Base-by-base conservation (phyloP, 345 rosid species). In the Punica granatum region DNA sequence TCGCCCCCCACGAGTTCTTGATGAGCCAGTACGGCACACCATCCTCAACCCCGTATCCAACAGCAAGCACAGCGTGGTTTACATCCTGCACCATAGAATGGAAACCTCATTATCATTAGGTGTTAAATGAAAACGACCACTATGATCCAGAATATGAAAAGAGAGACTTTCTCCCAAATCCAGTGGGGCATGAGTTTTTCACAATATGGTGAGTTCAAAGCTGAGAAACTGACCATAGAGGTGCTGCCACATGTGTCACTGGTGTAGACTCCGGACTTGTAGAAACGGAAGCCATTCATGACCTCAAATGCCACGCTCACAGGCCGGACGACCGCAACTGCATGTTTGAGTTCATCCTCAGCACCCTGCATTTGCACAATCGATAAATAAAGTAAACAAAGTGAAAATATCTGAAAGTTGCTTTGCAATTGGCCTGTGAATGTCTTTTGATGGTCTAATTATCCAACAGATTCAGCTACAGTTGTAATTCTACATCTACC, bases 1-100 rank as follows among this genome's bases (percentile, higher is more conserved):
- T 44, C 32, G 34, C 79, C 64, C 97, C 97, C 97, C 97, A 87
- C 23, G 98, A 93, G 83, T 93, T 90, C 90, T 93, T 89, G 65
- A 90, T 78, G 49, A 93, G 85, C 98, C 98, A 93, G 74, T 86
- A 90, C 3, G 90, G 90, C 6, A 88, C 79, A 37, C 88, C 96
- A 48, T 82, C 51, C 78, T 90, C 97, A 8, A 90, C 81, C 75
- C 99, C 99, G 69, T 87, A 90, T 19, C 99, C 99, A 43, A 93
- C 95, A 16, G 95, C 99, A 71, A 90, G 74, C 72, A 93, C 99
- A 2, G 99, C 92, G 46, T 93, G 99, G 90, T 93, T 93, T 85
- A 93, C 97, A 65, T 93, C 98, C 98, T 90, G 79, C 72, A 69
- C 59, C 59, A 75, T 56, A 65, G 65, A 48, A 43, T 53, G 44